phyloP scores from a whole-genome alignment of 768 basidiomycete genomes.

The Mycena amicta region DNA sequence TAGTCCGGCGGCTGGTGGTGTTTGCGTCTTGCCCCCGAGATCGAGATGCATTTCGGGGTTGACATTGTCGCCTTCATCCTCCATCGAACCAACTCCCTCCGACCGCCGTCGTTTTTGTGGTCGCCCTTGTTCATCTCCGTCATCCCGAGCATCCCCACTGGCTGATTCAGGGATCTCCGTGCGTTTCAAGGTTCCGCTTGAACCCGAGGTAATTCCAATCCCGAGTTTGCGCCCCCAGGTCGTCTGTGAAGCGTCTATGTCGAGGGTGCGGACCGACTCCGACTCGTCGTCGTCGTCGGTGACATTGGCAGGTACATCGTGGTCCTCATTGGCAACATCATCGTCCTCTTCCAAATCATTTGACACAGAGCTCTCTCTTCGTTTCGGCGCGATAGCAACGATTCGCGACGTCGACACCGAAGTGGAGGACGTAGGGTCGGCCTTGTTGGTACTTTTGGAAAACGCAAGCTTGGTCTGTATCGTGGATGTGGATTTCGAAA shows the following conservation, averaged over 20 bases:
- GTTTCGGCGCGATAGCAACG: background rate
- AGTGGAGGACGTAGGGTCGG: too few species aligned
- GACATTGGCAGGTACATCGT: background rate
- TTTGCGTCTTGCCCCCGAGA: background rate
- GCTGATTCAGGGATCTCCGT: background rate
- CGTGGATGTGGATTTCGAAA: background rate
- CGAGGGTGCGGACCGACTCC: constrained; percentile 3
- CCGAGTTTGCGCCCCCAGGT: constrained; percentile 18
- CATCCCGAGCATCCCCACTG: background rate
- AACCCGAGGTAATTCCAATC: background rate
- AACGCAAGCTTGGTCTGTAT: background rate
- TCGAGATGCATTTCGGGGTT: background rate
- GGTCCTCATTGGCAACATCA: background rate
- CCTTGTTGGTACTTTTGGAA: background rate
- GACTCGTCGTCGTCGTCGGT: background rate
- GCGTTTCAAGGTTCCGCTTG: background rate
- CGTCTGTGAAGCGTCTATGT: constrained; percentile 24
- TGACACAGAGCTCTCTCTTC: too few species aligned
- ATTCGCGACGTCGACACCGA: too few species aligned
- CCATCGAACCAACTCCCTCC: background rate
- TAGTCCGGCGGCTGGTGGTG: background rate
- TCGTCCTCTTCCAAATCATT: too few species aligned
- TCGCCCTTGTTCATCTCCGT: background rate
- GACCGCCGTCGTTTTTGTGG: background rate
- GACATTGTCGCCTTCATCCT: background rate